Evolutionary conservation across 2,329 filamentous ascomycete species (phyloP), one percentile per base, ranked within the genome.

Genomic region (Ascocoryne sarcoides): DNA sequence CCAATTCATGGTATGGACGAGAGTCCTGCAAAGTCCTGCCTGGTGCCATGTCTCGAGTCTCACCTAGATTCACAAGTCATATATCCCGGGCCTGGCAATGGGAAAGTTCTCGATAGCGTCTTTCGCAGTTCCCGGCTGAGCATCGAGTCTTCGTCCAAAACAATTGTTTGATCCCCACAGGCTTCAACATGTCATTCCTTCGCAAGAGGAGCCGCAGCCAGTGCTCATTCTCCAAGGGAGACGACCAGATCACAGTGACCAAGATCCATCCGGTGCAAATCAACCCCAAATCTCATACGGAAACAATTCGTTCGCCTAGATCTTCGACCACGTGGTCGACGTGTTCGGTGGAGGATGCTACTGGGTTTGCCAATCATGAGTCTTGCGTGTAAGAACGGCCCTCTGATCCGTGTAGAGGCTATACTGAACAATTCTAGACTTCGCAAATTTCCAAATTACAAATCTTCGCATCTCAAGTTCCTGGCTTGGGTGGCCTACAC

Each of bases 401-500:
- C 26, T 26, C 32, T 17, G 26, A 20, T 28, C 31, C 34, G 7
- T 26, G n/a, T n/a, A n/a, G 8, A n/a, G 12, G 20, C 15, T 14
- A 19, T 28, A 23, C 29, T 20, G 36, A 23, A 14, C 32, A 32
- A 42, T 35, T 45, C 35, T 17, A 56, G 50, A 7, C 28, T 49
- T 16, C 50, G 51, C 29, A 52, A 52, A 29, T 56, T 54, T 28
- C 49, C 53, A 18, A 54, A 52, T 21, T 52, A 56, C 20, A 56
- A 54, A 35, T 52, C 53, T 14, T 51, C 52, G 8, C 44, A 53
- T 39, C 39, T 56, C 18, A 46, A 49, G 9, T 56, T 55, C 40
- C 42, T 55, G 18, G 47, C 51, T 8, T 56, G 51, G 48, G 51
- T 55, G 10, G 53, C 53, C 7, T 55, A 53, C 38, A 53, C 48